Evolutionary conservation across 257 asterid species (phyloP), one percentile per base, ranked within the genome.

Genomic region (Solanum bukasovii): DNA sequence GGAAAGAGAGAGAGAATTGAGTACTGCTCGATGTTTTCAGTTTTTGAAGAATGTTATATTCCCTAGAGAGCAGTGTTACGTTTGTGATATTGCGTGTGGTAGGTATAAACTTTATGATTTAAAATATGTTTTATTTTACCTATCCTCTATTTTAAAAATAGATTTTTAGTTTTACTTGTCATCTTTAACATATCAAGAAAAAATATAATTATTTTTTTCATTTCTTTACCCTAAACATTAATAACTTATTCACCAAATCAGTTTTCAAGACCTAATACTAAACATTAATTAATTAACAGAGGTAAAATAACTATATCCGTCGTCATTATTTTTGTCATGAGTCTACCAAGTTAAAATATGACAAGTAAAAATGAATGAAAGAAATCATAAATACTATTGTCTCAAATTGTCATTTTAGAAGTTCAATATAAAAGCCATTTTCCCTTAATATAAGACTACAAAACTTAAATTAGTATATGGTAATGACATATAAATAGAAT

Each of bases 11-110:
- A 77, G 31, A 40, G 6, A 44, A 2, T 23, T 13, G 56, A 37
- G 6, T 21, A 25, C 46, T 73, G 13, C 31, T 56, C 77, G 31
- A 74, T 49, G 37, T 35, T 21, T 68, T 25, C 52, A 61, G 40
- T 8, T 38, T 79, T 86, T 84, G 56, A 46, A 87, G 88, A 86
- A 73, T 73, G 88, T 86, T 86, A 46, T 46, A 73, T 86, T 86
- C 84, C 88, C 75, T 33, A 74, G 85, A 56, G 84, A 67, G 31
- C 38, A 63, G 78, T 65, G 59, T 59, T 14, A 13, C 27, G 23
- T 63, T 29, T 84, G 74, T 70, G 87, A 84, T 85, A 63, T 67
- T 67, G 78, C 40, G 8, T 33, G 81, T 85, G 42, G 35, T 73
- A 49, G 84, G 84, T 40, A 44, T 23, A 86, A 86, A 65, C 16